Base-by-base conservation (phyloP, 768 basidiomycete species). In the Lentinula boryana region DNA sequence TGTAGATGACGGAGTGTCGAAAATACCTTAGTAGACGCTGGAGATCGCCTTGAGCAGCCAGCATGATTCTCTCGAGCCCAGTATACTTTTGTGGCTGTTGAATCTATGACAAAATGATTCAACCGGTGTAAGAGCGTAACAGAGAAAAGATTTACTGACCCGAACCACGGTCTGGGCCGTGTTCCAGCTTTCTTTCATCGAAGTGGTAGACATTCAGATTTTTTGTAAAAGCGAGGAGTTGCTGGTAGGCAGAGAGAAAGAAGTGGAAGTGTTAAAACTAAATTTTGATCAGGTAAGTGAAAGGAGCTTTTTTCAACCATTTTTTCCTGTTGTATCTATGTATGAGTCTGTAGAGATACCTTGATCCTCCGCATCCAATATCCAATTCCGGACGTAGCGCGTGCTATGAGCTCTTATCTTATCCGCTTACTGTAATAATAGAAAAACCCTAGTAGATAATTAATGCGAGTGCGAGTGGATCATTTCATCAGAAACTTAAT, bases 21-120 rank as follows among this genome's bases (percentile, higher is more conserved):
- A 61, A 72, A 66, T 66, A 86, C 88, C 88, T 88, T 18, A 89
- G 72, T 15, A 87, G 71, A 21, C 87, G 78, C 68, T 89, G 88
- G 6, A 90, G 70, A 68, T 89, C 86, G 5, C 88, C 88, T 64
- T 86, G 86, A 0, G 87, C 82, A 38, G 85, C 82, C 32, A 89
- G 77, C 60, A 85, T 81, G 55, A 89, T 82, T 27, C 88, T 80
- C 70, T 89, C 88, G n/a, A 89, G 62, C 32, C 86, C 86, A 32
- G 81, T 85, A 21, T 56, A 56, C 40, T 32, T 56, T 5, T 43
- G 13, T 3, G 55, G 55, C 23, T 56, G 55, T 41, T 56, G 36
- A 31, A 56, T 43, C 55, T 56, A 38, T 35, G 38, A 16, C 10
- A 15, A 13, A 9, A 10, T 13, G 12, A 16, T 56, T n/a, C 0